These are phyloP conservation scores for Pharnaceum exiguum DNA, from an alignment of 148 eudicot species.

Conservation along the genomic window DNA sequence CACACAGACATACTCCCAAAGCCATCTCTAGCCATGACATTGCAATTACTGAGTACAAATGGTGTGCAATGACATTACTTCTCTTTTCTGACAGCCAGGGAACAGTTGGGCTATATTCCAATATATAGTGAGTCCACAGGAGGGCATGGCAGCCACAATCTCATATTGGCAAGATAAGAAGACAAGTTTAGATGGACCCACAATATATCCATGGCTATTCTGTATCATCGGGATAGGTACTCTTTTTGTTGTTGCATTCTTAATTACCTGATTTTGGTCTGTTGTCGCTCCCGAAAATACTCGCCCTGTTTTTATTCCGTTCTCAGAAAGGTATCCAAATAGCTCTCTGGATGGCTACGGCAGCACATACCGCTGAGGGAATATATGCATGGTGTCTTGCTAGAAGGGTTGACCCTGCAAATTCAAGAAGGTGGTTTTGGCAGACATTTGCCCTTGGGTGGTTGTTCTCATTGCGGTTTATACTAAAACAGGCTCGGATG, in stretches of 20 bases:
- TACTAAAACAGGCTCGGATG: constrained; percentile 49
- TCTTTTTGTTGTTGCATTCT: constrained; percentile 52
- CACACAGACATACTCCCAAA: too few species aligned
- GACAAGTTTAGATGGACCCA: constrained; percentile 72
- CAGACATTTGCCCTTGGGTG: constrained; percentile 64
- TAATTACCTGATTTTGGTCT: constrained; percentile 67
- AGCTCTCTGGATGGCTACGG: constrained; percentile 25
- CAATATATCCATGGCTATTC: constrained; percentile 64
- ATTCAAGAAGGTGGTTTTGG: constrained; percentile 77
- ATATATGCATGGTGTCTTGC: constrained; percentile 76
- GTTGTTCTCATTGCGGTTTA: constrained; percentile 49
- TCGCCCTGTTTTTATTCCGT: constrained; percentile 44
- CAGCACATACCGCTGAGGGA: constrained; percentile 58
- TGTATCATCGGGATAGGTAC: constrained; percentile 48
- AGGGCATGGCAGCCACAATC: constrained; percentile 79
- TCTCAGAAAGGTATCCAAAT: constrained; percentile 34
- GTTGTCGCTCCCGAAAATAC: constrained; percentile 38
- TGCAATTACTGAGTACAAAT: not conserved
- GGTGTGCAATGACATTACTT: constrained; percentile 47
- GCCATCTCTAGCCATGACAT: too few species aligned
- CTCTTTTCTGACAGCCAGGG: constrained; percentile 71
- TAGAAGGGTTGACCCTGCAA: constrained; percentile 60
- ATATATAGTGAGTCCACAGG: constrained; percentile 54
- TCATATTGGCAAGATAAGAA: constrained; percentile 61
- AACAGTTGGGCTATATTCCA: constrained; percentile 77